A percentile compares a stretch with the other conserved stretches of the same genome.
Conservation (phyloP, 805 yeast species). For the Sungouiozyma intestinalis region DNA sequence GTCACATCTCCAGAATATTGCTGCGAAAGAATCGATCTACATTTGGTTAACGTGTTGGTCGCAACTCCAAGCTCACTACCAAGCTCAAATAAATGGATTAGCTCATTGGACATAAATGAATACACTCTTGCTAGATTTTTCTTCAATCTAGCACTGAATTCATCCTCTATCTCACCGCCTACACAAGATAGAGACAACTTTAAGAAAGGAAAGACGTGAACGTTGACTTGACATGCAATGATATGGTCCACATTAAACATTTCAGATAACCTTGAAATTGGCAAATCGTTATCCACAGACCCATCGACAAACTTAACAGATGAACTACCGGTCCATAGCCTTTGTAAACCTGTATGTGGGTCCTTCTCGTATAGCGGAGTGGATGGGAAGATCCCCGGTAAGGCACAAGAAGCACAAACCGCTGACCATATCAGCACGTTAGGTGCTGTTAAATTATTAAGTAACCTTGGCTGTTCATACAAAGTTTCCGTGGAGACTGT, state of each 20-base stretch:
- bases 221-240: slow-evolving; percentile 93
- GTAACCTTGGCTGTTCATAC: slow-evolving; percentile 78
- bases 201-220: slow-evolving; percentile 84
- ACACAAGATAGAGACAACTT: slow-evolving; percentile 53
- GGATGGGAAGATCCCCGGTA: slow-evolving; percentile 84
- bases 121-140: slow-evolving; percentile 43
- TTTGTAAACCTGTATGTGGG: slow-evolving; percentile 55
- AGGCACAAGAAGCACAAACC: slow-evolving; percentile 83
- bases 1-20: slow-evolving; percentile 89
- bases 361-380: slow-evolving; percentile 75
- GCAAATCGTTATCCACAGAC: slow-evolving; percentile 85
- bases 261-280: slow-evolving; percentile 77
- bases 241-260: slow-evolving; percentile 96
- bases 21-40: slow-evolving; percentile 68
- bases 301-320: slow-evolving; percentile 85
- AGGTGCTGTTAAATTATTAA: slow-evolving; percentile 70
- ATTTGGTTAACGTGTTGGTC: slow-evolving; percentile 57
- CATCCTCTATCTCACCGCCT: slow-evolving; percentile 60
- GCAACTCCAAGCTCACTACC: slow-evolving; percentile 72
- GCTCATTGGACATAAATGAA: slow-evolving; percentile 53
- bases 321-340: slow-evolving; percentile 65
- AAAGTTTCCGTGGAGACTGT: slow-evolving; percentile 85
- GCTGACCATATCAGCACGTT: slow-evolving; percentile 76
- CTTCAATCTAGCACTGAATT: slow-evolving; percentile 43
- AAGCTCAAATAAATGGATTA: slow-evolving; percentile 65